These are phyloP conservation scores for Flaveria trinervia DNA, from an alignment of 129 eudicot species.

Conservation along the genomic window DNA sequence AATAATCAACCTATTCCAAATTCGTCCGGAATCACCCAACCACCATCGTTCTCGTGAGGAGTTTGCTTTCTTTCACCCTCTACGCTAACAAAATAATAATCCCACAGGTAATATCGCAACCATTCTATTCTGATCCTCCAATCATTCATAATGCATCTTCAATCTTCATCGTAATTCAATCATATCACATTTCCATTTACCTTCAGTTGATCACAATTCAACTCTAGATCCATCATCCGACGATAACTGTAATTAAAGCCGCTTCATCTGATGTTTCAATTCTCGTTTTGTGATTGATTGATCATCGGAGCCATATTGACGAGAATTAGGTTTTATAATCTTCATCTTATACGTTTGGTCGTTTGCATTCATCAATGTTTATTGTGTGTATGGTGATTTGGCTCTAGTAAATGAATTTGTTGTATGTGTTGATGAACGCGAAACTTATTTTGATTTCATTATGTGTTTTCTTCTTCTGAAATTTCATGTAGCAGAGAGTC, in stretches of 20 bases:
- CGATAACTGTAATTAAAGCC: conserved; percentile 10
- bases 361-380: conserved; percentile 9
- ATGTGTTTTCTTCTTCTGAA: background rate
- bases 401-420: background rate
- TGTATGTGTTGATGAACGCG: background rate
- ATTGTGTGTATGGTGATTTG: background rate
- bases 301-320: background rate
- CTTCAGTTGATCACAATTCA: background rate
- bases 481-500: conserved; percentile 26
- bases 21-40: background rate
- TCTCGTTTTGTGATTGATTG: background rate
- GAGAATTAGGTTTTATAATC: conserved; percentile 6
- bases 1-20: too few species aligned
- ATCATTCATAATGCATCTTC: background rate
- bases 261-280: background rate
- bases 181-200: background rate
- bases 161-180: conserved; percentile 17
- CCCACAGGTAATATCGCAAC: conserved; percentile 28
- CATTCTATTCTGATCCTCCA: conserved; percentile 13
- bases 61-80: conserved; percentile 23
- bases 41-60: conserved; percentile 24
- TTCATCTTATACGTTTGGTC: conserved; percentile 13
- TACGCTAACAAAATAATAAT: conserved; percentile 15
- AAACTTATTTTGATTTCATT: background rate
- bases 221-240: conserved; percentile 5